phyloP scores from a whole-genome alignment of 129 eudicot species.

The Sambucus nigra region DNA sequence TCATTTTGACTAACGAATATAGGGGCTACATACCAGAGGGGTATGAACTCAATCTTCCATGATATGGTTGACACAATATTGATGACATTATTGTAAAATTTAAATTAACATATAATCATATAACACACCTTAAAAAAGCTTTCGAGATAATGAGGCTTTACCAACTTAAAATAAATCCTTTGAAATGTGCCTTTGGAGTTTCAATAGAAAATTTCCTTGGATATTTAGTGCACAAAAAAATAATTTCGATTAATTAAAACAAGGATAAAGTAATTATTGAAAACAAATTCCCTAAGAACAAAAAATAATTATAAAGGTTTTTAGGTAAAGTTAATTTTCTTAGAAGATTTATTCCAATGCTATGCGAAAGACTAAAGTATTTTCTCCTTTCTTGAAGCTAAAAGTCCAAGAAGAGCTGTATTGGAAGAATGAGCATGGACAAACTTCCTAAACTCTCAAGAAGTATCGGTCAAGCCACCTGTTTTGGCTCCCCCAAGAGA shows the following conservation, averaged over 20 bases:
- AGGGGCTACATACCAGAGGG: constrained; percentile 13
- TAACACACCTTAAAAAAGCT: neutral
- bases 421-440: neutral
- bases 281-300: neutral
- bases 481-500: neutral
- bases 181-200: constrained; percentile 13
- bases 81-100: constrained; percentile 6
- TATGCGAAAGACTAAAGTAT: neutral
- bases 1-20: constrained; percentile 10
- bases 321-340: constrained; percentile 6
- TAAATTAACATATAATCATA: neutral
- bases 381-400: neutral
- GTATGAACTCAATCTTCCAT: constrained; percentile 4
- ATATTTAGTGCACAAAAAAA: neutral
- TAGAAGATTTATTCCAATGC: constrained; percentile 9
- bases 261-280: constrained; percentile 2
- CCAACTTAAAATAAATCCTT: constrained; percentile 11
- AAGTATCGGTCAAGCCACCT: neutral
- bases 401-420: neutral
- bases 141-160: neutral
- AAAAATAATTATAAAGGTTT: neutral
- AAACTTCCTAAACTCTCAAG: neutral
- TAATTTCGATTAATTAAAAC: constrained; percentile 2
- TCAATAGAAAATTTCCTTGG: no score
- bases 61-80: constrained; percentile 6